Percentiles rank a stretch among this genome's conserved stretches.
These are phyloP conservation scores for Exophiala sideris DNA, from an alignment of 2,329 filamentous ascomycete species.

Conservation along the genomic window DNA sequence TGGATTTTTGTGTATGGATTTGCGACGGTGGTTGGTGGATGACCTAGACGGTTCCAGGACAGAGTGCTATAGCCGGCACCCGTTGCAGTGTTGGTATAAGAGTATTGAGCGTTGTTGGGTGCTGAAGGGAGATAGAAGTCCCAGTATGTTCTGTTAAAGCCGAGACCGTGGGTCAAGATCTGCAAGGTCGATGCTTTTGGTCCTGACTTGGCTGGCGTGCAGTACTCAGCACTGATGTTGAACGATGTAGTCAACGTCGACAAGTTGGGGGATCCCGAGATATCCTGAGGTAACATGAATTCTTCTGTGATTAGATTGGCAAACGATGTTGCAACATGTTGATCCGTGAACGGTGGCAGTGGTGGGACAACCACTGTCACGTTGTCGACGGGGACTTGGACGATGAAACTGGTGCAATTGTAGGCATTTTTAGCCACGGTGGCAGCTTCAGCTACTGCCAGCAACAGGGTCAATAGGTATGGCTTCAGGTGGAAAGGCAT, in stretches of 20 bases:
- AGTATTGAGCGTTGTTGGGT: conserved; percentile 19
- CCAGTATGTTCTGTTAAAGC: conserved; percentile 26
- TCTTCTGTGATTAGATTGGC: conserved; percentile 60
- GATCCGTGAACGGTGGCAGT: conserved; percentile 12
- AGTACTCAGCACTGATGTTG: conserved; percentile 58
- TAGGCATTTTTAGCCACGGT: conserved; percentile 8
- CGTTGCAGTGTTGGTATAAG: conserved; percentile 17
- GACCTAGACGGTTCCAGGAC: conserved; percentile 41
- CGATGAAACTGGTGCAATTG: conserved; percentile 20
- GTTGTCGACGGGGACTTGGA: conserved; percentile 18
- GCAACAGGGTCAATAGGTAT: too few species aligned
- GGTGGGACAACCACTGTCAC: conserved; percentile 18
- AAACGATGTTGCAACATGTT: conserved; percentile 17
- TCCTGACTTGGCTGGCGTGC: conserved; percentile 10
- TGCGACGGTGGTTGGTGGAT: conserved; percentile 36
- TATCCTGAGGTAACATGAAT: conserved; percentile 73
- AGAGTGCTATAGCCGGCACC: conserved; percentile 39
- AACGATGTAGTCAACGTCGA: conserved; percentile 87
- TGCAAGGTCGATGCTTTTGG: conserved; percentile 19
- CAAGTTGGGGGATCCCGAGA: conserved; percentile 50
- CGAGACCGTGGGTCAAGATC: conserved; percentile 20
- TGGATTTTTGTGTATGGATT: conserved; percentile 42
- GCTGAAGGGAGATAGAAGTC: conserved; percentile 20
- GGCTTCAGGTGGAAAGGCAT: too few species aligned
- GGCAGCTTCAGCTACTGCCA: too few species aligned